Conservation (phyloP, 257 asterid genomes). For the Verbascum thapsus region DNA sequence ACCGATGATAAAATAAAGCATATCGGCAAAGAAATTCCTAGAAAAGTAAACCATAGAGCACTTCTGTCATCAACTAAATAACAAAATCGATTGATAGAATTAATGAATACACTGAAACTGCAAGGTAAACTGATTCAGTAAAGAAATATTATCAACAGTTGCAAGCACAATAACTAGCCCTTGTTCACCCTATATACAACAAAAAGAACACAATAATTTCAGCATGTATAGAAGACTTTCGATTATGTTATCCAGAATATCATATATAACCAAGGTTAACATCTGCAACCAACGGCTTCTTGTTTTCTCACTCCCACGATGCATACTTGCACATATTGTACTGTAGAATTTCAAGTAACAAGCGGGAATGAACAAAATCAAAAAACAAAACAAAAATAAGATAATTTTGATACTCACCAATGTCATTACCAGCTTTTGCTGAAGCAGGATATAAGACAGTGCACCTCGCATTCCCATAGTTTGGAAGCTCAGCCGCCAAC, state of each 20-base stretch:
- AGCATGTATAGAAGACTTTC: background rate
- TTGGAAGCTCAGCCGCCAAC: constrained; percentile 92
- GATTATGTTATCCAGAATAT: background rate
- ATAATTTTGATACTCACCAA: constrained; percentile 51
- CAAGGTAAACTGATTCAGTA: background rate
- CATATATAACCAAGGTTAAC: background rate
- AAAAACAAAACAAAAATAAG: background rate
- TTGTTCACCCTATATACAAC: background rate
- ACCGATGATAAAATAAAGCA: background rate
- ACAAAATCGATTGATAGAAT: too few species aligned
- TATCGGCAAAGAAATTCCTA: constrained; percentile 5
- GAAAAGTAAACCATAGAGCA: background rate
- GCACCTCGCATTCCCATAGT: constrained; percentile 51
- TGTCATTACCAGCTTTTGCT: constrained; percentile 87
- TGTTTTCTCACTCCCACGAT: background rate
- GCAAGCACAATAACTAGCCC: background rate
- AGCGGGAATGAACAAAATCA: background rate
- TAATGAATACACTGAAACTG: too few species aligned
- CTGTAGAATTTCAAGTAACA: background rate
- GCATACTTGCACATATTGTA: constrained; percentile 8
- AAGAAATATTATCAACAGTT: background rate
- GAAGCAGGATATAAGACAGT: constrained; percentile 96
- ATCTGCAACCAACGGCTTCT: background rate
- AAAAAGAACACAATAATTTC: background rate
- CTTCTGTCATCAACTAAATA: background rate